Evolutionary conservation across 192 early-diverging fungal species (phyloP), one percentile per base, ranked within the genome.

Genomic region (Coemansia sp.): DNA sequence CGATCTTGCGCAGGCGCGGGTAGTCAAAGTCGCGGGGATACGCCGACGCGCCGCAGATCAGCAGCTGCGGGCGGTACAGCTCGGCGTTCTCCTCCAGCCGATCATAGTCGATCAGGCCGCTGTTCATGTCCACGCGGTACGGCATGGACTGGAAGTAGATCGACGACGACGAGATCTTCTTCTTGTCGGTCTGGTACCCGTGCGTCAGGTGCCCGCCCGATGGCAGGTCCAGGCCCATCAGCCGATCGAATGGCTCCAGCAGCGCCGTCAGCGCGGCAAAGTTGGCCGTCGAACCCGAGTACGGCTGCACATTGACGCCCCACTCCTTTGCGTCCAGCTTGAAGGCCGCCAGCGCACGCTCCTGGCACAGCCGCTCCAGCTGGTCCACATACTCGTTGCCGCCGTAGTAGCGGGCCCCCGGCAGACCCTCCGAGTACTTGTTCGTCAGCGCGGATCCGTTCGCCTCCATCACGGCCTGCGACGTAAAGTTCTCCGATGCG

Each of bases 271-370:
- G 80, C 31, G 91, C 94, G 21, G 92, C 86, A 76, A 99, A 99
- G 82, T 99, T 99, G 70, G 97, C 97, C 33, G 97, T 98, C 31
- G 83, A 86, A 38, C 93, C 96, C 57, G 97, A 99, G 84, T 99
- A 99, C 39, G 97, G 90, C 80, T 99, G 97, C 35, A 99, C 97
- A 56, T 99, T 99, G 63, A 98, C 97, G 47, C 97, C 97, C 97
- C 97, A 99, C 64, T 96, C 82, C 23, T 68, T 76, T 23, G 89
- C 54, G 56, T 86, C 84, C 38, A 99, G 82, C 62, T 81, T 76
- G 75, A 98, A 99, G 22, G 95, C 97, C 43, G 76, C 81, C 19
- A 99, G 80, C 22, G 97, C 97, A 62, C 97, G 89, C 75, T 87
- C 76, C 50, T 90, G 90, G 82, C 97, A 99, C 41, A 99, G 76